Base-by-base conservation (phyloP, 108 stramenopile species). In the Cyclotella sp. region DNA sequence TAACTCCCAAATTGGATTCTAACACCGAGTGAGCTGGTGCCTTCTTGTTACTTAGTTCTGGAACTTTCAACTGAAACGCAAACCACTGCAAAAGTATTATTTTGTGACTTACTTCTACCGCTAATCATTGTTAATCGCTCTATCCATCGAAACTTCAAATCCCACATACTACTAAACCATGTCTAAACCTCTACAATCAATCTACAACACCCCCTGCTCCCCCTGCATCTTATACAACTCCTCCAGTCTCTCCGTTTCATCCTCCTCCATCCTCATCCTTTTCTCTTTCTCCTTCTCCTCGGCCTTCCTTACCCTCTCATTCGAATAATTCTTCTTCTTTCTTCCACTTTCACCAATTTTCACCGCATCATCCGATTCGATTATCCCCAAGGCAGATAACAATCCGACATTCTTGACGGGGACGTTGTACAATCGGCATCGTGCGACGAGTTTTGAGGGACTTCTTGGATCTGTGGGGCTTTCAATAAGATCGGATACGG, bases 401-500 rank as follows among this genome's bases (percentile, higher is more conserved):
- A 94, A 46, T 19, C 84, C 86, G 16, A 82, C 73, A 73, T 88
- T 88, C 68, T 87, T 90, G 28, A 86, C 73, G 53, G 89, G 87
- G 14, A 91, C 83, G 22, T 86, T 83, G 70, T 82, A 83, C 40
- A 87, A 75, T 10, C 94, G 82, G 80, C 94, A 95, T 34, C 76
- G 63, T 0, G 94, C 91, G 8, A 84, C 84, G 18, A 95, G 49
- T 60, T 92, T 92, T 30, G 92, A 70, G 10, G 91, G 91, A 24
- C 87, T 88, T 12, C 94, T 70, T 12, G 94, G 94, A 84, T 95
- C 94, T 18, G 76, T 78, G 54, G 85, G 46, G 53, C 79, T 82
- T 51, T 95, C 94, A n/a, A 92, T 51, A 29, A 95, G 73, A 45
- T 90, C 94, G 54, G 83, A 85, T n/a, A 95, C 81, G 3, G 87